These are phyloP conservation scores for Persicaria maculosa DNA, from an alignment of 148 eudicot species.

Conservation along the genomic window DNA sequence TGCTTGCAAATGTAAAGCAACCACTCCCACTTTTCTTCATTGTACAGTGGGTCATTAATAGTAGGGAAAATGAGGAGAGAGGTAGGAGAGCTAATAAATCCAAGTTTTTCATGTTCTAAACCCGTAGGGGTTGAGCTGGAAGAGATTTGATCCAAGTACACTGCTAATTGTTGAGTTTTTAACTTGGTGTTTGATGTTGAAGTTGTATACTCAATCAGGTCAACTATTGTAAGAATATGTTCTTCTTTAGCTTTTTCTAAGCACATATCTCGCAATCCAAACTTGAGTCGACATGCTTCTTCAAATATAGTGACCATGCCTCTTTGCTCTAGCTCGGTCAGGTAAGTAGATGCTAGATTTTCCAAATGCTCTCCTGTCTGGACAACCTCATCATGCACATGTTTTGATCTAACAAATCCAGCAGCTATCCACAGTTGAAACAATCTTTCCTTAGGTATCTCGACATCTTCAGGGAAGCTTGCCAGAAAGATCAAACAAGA, in stretches of 20 bases:
- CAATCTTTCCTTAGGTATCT: background rate
- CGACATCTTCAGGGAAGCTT: background rate
- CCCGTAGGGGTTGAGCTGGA: background rate
- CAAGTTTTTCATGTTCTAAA: background rate
- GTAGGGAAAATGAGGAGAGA: background rate
- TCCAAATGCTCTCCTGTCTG: too few relatives aligned
- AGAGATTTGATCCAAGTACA: background rate
- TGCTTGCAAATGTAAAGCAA: background rate
- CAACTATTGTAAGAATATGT: background rate
- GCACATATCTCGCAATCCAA: background rate
- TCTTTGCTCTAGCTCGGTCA: conserved; percentile 2
- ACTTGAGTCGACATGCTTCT: background rate
- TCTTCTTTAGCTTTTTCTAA: background rate
- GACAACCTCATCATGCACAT: background rate
- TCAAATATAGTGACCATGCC: background rate
- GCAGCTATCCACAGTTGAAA: conserved; percentile 9
- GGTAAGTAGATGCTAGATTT: background rate
- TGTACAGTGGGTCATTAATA: background rate
- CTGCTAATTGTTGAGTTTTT: background rate
- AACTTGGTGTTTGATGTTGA: too few relatives aligned
- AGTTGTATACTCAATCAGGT: too few relatives aligned
- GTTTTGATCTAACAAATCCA: background rate
- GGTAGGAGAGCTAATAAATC: background rate
- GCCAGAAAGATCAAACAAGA: background rate
- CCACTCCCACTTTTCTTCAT: background rate